Percentiles rank a stretch among this genome's conserved stretches.
Evolutionary conservation across 139 green algal genomes (phyloP).

Genomic region (Pleodorina starrii): DNA sequence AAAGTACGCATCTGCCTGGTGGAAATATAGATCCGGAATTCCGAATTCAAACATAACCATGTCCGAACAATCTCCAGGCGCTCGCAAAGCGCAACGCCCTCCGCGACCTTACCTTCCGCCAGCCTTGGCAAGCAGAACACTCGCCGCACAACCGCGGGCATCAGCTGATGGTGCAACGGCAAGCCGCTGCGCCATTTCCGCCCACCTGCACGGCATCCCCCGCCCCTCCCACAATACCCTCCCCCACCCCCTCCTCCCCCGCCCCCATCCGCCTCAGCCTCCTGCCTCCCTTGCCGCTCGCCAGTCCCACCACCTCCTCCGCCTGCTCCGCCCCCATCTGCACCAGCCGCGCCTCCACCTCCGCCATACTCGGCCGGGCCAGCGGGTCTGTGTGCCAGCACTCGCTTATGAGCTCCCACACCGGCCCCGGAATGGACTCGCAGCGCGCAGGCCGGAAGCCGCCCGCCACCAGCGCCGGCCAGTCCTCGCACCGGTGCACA

Average conservation of each 20-base stretch:
- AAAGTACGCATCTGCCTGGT: no score
- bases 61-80: no score
- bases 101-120: no score
- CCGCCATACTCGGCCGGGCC: slow-evolving; percentile 29
- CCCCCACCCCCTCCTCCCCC: not conserved
- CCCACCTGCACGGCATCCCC: not conserved
- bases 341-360: slow-evolving; percentile 8
- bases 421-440: not conserved
- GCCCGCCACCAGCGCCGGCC: not conserved
- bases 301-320: slow-evolving; percentile 1
- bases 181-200: not conserved
- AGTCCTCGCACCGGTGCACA: not conserved
- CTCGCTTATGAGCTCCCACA: slow-evolving; percentile 36
- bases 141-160: no score
- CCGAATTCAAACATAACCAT: no score
- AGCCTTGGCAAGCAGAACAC: no score
- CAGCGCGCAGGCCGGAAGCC: slow-evolving; percentile 37
- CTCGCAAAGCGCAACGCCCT: no score
- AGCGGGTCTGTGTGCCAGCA: slow-evolving; percentile 52
- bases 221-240: not conserved
- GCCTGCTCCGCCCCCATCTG: not conserved
- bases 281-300: slow-evolving; percentile 17
- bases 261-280: not conserved
- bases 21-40: no score
- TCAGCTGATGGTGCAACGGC: slow-evolving; percentile 20